Base-by-base conservation (phyloP, 768 basidiomycete genomes). In the Kwoniella mangroviensis region DNA sequence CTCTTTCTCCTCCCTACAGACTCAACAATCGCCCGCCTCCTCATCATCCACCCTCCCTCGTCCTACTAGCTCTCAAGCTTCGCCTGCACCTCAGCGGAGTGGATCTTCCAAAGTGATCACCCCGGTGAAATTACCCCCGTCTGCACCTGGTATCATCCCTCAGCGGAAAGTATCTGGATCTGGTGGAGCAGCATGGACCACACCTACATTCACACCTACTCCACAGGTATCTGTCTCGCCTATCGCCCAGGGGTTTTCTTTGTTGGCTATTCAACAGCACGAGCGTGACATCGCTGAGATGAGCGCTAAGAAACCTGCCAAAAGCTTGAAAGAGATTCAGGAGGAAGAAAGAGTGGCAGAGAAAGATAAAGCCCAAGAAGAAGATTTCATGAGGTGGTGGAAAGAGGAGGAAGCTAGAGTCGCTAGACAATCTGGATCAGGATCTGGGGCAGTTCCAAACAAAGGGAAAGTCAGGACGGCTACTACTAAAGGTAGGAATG, bases 371-470 rank as follows among this genome's bases (percentile, higher is more conserved):
- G 74, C 52, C 26, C 86, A 86, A 59, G 93, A 95, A 82, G 88
- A 85, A 3, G 91, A 92, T 69, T 98, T 97, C 79, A 81, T 95
- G 81, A 87, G 85, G 74, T 97, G 94, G 94, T 97, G 94, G 93
- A 85, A 88, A 1, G 89, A 86, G 7, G 94, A 96, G 82, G 75
- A 83, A 70, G 79, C 79, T 43, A 72, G 82, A 34, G 28, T 83
- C 3, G 73, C 63, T 21, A 26, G 26, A 11, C 45, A 63, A n/a
- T 34, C 63, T 42, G 63, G 63, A 17, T 40, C 13, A 13, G 52
- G 34, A 28, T 49, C 19, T 6, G 26, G 58, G 2, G 17, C 59
- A 19, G 57, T 7, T 12, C 13, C 19, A 1, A 13, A 49, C 1
- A 58, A 61, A 11, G 67, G 58, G 2, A 59, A 56, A 22, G 55